These are phyloP conservation scores for Diplosphaera chodatii DNA, from an alignment of 139 green algal genomes.

Conservation along the genomic window DNA sequence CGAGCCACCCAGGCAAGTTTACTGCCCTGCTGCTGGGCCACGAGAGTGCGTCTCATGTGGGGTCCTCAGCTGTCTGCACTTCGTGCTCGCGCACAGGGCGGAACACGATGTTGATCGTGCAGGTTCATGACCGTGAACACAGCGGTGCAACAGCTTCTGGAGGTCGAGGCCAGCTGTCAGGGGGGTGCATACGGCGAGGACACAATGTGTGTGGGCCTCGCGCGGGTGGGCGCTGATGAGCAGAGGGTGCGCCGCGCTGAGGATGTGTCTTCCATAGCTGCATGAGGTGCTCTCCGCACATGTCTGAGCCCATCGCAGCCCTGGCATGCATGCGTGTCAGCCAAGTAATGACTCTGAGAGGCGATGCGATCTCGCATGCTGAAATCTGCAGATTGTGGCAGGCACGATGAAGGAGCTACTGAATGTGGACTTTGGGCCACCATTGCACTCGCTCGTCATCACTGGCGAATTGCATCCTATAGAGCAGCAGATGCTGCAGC, in stretches of 20 bases:
- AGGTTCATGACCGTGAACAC: constrained; percentile 52
- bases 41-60: no score
- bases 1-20: constrained; percentile 8
- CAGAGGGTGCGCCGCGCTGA: constrained; percentile 36
- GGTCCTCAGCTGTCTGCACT: neutral
- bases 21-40: no score
- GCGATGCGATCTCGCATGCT: neutral
- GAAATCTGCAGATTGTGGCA: constrained; percentile 49
- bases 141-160: constrained; percentile 80
- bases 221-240: constrained; percentile 64
- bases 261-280: no score
- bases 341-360: neutral
- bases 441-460: constrained; percentile 89
- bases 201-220: constrained; percentile 75
- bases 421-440: constrained; percentile 80
- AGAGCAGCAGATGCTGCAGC: constrained; percentile 52
- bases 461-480: constrained; percentile 53
- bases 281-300: no score
- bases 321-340: neutral
- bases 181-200: constrained; percentile 59
- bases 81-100: neutral
- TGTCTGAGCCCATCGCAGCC: no score
- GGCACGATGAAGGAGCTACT: constrained; percentile 58
- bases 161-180: constrained; percentile 64
- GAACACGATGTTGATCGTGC: neutral